Conservation (phyloP, 768 basidiomycete genomes). For the Lactifluus hygrophoroides region DNA sequence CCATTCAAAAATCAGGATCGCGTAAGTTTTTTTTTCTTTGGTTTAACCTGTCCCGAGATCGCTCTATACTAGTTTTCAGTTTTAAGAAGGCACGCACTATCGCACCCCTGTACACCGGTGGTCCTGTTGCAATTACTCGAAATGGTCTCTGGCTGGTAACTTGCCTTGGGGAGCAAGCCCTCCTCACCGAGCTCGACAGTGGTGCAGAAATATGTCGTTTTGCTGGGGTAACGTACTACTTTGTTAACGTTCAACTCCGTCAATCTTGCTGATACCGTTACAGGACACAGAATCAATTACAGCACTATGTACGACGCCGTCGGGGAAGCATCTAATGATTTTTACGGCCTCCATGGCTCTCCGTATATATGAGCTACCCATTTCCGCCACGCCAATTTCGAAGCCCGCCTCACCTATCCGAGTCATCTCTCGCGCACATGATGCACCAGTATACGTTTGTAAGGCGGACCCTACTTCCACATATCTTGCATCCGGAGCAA, state of each 20-base stretch:
- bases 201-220: conserved; percentile 77
- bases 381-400: conserved; percentile 31
- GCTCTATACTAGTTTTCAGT: conserved; percentile 31
- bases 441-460: conserved; percentile 89
- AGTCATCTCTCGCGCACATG: conserved; percentile 76
- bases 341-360: conserved; percentile 79
- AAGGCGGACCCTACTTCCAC: conserved; percentile 77
- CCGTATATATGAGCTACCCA: conserved; percentile 75
- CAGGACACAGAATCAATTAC: conserved; percentile 84
- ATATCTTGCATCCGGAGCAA: conserved; percentile 90
- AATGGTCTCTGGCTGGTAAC: conserved; percentile 79
- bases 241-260: not conserved
- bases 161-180: conserved; percentile 77
- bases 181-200: conserved; percentile 71
- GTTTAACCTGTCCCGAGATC: conserved; percentile 7
- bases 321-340: conserved; percentile 62
- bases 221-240: conserved; percentile 55
- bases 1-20: conserved; percentile 39
- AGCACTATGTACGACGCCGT: conserved; percentile 73
- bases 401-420: conserved; percentile 61
- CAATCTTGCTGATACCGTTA: conserved; percentile 4
- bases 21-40: too few relatives aligned
- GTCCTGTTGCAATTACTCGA: conserved; percentile 68
- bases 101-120: conserved; percentile 79
- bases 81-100: conserved; percentile 70